A percentile compares a stretch with the other conserved stretches of the same genome.
These are phyloP conservation scores for Rhodotorula diobovata DNA, from an alignment of 768 basidiomycete genomes.

Conservation along the genomic window DNA sequence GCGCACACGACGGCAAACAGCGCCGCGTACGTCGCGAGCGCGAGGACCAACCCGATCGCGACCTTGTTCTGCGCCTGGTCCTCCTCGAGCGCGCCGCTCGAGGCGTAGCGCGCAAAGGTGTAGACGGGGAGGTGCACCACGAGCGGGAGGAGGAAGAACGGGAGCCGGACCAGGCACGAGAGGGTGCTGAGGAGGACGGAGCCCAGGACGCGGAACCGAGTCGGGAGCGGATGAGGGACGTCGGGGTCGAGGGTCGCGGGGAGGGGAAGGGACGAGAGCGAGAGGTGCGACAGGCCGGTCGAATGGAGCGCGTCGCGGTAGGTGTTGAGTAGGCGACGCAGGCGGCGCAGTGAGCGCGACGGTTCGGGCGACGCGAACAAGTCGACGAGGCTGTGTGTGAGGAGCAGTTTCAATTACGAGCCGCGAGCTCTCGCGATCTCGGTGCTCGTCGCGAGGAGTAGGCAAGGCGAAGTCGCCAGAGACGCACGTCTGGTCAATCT, in stretches of 20 bases:
- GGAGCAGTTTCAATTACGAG: too few relatives aligned
- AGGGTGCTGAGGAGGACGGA: slow-evolving; percentile 75
- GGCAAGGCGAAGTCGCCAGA: not conserved
- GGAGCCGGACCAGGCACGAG: slow-evolving; percentile 65
- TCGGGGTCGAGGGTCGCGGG: slow-evolving; percentile 77
- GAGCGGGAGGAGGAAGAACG: slow-evolving; percentile 83
- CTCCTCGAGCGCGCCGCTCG: slow-evolving; percentile 73
- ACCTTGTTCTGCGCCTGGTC: slow-evolving; percentile 96
- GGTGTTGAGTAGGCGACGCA: slow-evolving; percentile 60
- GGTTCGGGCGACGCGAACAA: slow-evolving; percentile 9
- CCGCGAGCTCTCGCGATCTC: too few relatives aligned
- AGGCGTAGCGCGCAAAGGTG: slow-evolving; percentile 68
- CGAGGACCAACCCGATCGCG: slow-evolving; percentile 70
- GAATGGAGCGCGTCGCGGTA: slow-evolving; percentile 82
- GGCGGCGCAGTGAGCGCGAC: slow-evolving; percentile 16
- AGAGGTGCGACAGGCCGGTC: slow-evolving; percentile 76
- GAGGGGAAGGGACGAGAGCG: slow-evolving; percentile 75
- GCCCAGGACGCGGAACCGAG: slow-evolving; percentile 72
- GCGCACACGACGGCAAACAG: slow-evolving; percentile 83
- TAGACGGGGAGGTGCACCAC: slow-evolving; percentile 63
- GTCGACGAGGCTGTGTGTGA: slow-evolving; percentile 23
- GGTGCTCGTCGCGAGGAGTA: not conserved
- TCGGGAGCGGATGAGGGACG: slow-evolving; percentile 60
- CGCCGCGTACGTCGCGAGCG: slow-evolving; percentile 73
- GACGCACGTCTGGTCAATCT: slow-evolving; percentile 82